Conservation (phyloP, 202 grass and related monocot species). For the Setaria italica region DNA sequence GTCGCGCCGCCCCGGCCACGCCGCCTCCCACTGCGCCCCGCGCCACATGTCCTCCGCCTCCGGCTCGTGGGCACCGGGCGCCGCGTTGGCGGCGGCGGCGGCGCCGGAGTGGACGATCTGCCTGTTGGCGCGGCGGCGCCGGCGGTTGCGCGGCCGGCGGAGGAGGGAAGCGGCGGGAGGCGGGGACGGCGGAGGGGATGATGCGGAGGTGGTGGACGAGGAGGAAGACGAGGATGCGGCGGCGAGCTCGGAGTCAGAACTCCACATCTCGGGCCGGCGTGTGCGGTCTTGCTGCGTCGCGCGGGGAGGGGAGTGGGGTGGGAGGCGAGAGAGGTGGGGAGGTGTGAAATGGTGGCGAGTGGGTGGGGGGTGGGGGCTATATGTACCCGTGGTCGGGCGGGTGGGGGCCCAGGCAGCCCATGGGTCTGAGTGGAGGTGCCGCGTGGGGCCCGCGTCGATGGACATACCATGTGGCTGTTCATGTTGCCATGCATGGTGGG, state of each 20-base stretch:
- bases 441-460: background rate
- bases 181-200: background rate
- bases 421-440: too few relatives aligned
- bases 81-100: background rate
- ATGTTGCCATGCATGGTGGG: background rate
- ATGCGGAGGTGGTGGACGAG: background rate
- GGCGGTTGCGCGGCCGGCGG: background rate
- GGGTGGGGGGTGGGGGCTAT: background rate
- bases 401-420: background rate
- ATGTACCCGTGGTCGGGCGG: background rate
- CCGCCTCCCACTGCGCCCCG: constrained; percentile 60
- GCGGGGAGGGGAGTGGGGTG: too few relatives aligned
- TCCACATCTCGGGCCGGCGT: constrained; percentile 43
- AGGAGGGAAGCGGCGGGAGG: background rate
- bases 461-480: background rate
- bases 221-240: background rate
- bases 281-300: background rate
- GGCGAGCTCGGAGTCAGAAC: constrained; percentile 44
- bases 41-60: constrained; percentile 51
- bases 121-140: background rate
- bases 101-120: background rate
- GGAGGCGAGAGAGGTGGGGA: background rate
- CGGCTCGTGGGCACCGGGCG: background rate
- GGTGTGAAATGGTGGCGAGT: background rate
- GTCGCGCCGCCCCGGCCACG: constrained; percentile 46